Evolutionary conservation across 805 yeast species (phyloP).

Genomic region (Sugiyamaella valdiviana): DNA sequence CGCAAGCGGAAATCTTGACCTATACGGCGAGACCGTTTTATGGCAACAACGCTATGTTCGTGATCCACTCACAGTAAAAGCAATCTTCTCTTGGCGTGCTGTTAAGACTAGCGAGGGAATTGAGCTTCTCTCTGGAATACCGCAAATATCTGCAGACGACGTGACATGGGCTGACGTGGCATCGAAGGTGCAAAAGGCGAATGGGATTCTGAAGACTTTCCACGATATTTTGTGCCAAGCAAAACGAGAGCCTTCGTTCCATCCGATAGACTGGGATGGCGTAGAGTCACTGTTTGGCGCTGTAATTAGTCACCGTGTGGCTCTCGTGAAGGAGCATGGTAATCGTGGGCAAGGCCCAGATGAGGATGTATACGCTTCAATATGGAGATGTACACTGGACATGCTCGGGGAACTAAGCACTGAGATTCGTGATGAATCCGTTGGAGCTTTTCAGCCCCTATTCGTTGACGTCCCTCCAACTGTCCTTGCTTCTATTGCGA

Average conservation of each 20-base stretch:
- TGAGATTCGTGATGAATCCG: neutral
- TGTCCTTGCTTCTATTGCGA: neutral
- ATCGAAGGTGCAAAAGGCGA: neutral
- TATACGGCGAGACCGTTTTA: neutral
- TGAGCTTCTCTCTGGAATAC: neutral
- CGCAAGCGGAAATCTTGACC: neutral
- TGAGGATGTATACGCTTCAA: no score
- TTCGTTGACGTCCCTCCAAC: neutral
- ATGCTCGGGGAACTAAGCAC: no score
- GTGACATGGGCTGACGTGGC: neutral
- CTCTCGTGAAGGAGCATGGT: neutral
- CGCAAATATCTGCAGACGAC: neutral
- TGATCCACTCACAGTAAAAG: constrained; percentile 2
- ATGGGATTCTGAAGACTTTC: neutral
- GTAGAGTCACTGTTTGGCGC: neutral
- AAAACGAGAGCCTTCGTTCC: neutral
- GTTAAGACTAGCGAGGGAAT: neutral
- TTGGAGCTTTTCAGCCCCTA: neutral
- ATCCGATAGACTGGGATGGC: neutral
- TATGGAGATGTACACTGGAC: no score
- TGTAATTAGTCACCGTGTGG: neutral
- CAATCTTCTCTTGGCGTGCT: neutral
- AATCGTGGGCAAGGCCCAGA: no score
- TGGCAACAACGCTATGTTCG: constrained; percentile 2
- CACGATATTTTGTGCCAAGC: neutral